A percentile compares a stretch with the other conserved stretches of the same genome.
These are phyloP conservation scores for Panicum virgatum DNA, from an alignment of 202 grass and related monocot genomes.

Conservation along the genomic window DNA sequence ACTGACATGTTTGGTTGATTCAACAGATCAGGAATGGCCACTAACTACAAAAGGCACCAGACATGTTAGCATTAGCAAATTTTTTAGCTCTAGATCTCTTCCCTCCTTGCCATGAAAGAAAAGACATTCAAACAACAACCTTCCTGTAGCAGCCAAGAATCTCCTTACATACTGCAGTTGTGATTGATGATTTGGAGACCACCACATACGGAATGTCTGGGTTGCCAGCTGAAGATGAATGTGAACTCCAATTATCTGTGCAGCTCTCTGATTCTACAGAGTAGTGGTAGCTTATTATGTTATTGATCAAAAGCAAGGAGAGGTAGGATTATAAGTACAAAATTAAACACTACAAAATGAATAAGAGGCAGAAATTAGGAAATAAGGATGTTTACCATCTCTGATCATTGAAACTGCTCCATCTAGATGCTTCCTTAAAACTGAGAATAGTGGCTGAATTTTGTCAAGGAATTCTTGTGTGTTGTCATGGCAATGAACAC, in stretches of 20 bases:
- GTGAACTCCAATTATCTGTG: slow-evolving; percentile 69
- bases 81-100: background rate
- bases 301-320: slow-evolving; percentile 19
- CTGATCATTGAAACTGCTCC: slow-evolving; percentile 69
- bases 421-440: slow-evolving; percentile 76
- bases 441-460: slow-evolving; percentile 65
- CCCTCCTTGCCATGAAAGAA: slow-evolving; percentile 25
- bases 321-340: slow-evolving; percentile 3
- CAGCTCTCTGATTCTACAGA: slow-evolving; percentile 60
- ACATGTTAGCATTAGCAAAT: slow-evolving; percentile 28
- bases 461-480: slow-evolving; percentile 59
- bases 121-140: slow-evolving; percentile 54
- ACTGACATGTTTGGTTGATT: slow-evolving; percentile 63
- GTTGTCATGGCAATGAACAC: slow-evolving; percentile 40
- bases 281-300: background rate
- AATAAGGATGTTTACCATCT: slow-evolving; percentile 52
- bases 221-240: slow-evolving; percentile 73
- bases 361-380: slow-evolving; percentile 28
- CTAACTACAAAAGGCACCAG: slow-evolving; percentile 53
- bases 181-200: slow-evolving; percentile 60
- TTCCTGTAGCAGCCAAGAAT: slow-evolving; percentile 87
- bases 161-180: slow-evolving; percentile 73
- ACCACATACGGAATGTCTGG: slow-evolving; percentile 66
- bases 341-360: slow-evolving; percentile 6
- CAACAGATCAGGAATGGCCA: slow-evolving; percentile 60